Evolutionary conservation across 441 rosid genomes (phyloP).

Genomic region (Gossypium davidsonii): DNA sequence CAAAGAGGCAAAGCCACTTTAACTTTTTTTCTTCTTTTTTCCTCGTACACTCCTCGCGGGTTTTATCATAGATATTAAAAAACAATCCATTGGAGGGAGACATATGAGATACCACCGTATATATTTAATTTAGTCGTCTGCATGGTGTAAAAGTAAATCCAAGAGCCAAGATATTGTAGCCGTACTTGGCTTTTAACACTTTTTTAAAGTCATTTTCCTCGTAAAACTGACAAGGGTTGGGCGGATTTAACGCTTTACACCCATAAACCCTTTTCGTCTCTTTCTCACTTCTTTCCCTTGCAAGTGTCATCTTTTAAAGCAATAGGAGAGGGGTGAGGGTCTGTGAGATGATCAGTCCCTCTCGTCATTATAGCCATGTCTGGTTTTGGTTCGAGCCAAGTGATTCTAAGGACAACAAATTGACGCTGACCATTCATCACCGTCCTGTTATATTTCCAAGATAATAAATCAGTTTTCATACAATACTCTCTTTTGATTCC

Average conservation of each 20-base stretch:
- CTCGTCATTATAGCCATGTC: constrained; percentile 70
- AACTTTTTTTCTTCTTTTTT: constrained; percentile 19
- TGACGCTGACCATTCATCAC: constrained; percentile 81
- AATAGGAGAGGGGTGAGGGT: constrained; percentile 22
- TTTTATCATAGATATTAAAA: neutral
- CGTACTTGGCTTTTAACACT: neutral
- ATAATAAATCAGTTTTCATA: neutral
- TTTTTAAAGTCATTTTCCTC: constrained; percentile 14
- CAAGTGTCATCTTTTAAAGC: constrained; percentile 16
- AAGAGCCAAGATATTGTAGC: constrained; percentile 7
- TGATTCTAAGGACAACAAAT: constrained; percentile 72
- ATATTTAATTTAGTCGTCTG: neutral
- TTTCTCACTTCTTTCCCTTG: neutral
- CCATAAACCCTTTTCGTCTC: neutral
- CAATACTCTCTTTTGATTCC: neutral
- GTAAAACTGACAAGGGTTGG: constrained; percentile 16
- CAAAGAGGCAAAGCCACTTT: neutral
- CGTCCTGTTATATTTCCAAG: constrained; percentile 49
- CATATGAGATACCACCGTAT: neutral
- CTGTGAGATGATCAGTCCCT: constrained; percentile 59
- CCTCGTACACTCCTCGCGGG: constrained; percentile 42
- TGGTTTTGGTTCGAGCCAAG: constrained; percentile 61
- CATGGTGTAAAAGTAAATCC: constrained; percentile 5
- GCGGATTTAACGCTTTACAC: constrained; percentile 5
- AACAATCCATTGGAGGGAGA: neutral